phyloP scores from a whole-genome alignment of 352 stramenopile genomes.

The Globisporangium carolinianum region DNA sequence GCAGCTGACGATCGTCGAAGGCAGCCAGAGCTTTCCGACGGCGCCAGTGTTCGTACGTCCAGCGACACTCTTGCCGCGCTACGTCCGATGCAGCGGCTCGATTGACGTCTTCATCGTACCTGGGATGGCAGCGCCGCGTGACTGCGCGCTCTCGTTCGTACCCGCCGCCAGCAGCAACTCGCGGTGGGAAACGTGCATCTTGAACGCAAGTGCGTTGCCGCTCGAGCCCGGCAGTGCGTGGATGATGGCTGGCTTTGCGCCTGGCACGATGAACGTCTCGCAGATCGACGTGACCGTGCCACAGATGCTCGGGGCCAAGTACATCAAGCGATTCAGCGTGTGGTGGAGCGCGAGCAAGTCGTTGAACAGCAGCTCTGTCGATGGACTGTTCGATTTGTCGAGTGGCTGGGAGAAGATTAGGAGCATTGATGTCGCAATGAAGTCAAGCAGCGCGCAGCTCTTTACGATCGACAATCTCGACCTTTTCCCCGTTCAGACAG shows the following conservation, averaged over 20 bases:
- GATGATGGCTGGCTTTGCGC: slow-evolving; percentile 44
- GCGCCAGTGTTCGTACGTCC: slow-evolving; percentile 26
- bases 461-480: slow-evolving; percentile 22
- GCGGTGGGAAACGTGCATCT: slow-evolving; percentile 36
- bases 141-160: slow-evolving; percentile 17
- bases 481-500: slow-evolving; percentile 15
- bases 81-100: slow-evolving; percentile 28
- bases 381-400: slow-evolving; percentile 20
- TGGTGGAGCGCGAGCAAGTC: slow-evolving; percentile 29
- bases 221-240: slow-evolving; percentile 40
- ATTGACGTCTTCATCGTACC: slow-evolving; percentile 14
- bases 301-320: slow-evolving; percentile 34
- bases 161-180: not conserved
- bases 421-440: slow-evolving; percentile 29
- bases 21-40: slow-evolving; percentile 35
- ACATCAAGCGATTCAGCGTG: slow-evolving; percentile 35
- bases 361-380: slow-evolving; percentile 6
- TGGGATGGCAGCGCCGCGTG: not conserved
- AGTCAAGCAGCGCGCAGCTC: slow-evolving; percentile 31
- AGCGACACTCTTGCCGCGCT: slow-evolving; percentile 15
- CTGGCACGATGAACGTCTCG: slow-evolving; percentile 24
- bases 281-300: slow-evolving; percentile 31
- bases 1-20: slow-evolving; percentile 19
- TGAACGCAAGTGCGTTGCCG: slow-evolving; percentile 18
- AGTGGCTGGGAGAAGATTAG: slow-evolving; percentile 35